These are phyloP conservation scores for Coemansia aciculifera DNA, from an alignment of 192 early-diverging fungal species.

Conservation along the genomic window DNA sequence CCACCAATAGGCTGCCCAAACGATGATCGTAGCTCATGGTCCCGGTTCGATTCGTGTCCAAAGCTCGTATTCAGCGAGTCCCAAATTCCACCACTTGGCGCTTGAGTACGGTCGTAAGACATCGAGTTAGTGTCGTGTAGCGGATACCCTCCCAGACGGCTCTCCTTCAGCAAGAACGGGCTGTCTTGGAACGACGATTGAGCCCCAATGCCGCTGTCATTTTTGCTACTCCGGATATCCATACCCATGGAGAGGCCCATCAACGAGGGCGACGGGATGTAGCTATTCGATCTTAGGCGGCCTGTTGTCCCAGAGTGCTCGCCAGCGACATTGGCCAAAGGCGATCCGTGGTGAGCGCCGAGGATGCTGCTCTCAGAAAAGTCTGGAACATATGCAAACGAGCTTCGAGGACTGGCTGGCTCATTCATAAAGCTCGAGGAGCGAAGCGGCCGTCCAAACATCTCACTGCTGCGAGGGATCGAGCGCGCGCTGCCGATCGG, in stretches of 20 bases:
- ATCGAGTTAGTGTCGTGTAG: constrained; percentile 28
- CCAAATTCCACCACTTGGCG: constrained; percentile 28
- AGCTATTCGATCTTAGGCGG: constrained; percentile 40
- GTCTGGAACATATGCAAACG: constrained; percentile 15
- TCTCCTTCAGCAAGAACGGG: constrained; percentile 25
- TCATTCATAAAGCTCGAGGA: constrained; percentile 39
- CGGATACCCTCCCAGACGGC: constrained; percentile 30
- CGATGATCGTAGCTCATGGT: constrained; percentile 13
- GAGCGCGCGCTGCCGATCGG: constrained; percentile 36
- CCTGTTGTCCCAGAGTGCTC: constrained; percentile 9
- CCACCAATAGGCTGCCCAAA: constrained; percentile 10
- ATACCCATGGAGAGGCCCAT: constrained; percentile 23
- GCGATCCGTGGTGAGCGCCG: neutral
- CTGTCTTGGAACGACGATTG: constrained; percentile 21
- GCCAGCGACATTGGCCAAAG: constrained; percentile 23
- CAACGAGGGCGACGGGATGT: constrained; percentile 30
- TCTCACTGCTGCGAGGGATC: constrained; percentile 29
- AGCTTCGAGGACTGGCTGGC: constrained; percentile 31
- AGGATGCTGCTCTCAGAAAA: neutral
- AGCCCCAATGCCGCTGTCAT: constrained; percentile 1
- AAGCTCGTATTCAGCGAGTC: constrained; percentile 16
- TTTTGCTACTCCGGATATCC: constrained; percentile 12
- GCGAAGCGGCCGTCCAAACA: constrained; percentile 43
- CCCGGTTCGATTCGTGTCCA: constrained; percentile 8
- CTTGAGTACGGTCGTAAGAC: constrained; percentile 9